phyloP scores from a whole-genome alignment of 1,284 basidiomycete genomes.

The Tilletia caries region DNA sequence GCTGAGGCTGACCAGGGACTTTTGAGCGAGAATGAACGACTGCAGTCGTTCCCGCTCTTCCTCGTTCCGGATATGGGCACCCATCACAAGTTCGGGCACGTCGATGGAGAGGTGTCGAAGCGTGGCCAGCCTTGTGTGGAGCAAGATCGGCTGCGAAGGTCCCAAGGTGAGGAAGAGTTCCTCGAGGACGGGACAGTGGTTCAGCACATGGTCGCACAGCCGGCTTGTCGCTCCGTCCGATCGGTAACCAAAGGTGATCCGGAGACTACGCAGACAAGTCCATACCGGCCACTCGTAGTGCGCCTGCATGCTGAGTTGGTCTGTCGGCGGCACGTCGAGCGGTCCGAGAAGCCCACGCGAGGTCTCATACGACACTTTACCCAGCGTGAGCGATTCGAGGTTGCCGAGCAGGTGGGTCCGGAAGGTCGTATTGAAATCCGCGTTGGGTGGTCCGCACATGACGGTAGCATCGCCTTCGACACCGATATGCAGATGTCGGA shows the following conservation, averaged over 20 bases:
- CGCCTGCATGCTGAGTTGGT: not conserved
- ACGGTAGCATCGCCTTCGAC: not conserved
- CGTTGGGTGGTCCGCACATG: not conserved
- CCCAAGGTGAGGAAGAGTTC: not conserved
- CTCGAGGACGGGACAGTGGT: not conserved
- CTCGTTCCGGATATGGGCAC: not conserved
- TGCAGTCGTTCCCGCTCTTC: not conserved
- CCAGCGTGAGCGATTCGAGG: not conserved
- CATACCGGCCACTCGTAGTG: not conserved
- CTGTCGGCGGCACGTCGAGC: not conserved
- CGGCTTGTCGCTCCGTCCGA: not conserved
- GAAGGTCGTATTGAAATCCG: not conserved
- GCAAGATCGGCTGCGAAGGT: not conserved
- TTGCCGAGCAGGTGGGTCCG: not conserved
- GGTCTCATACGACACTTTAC: constrained; percentile 3
- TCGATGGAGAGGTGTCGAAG: constrained; percentile 1
- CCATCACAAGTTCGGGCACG: not conserved
- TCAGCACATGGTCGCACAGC: not conserved
- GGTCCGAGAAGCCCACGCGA: not conserved
- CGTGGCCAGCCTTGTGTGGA: not conserved
- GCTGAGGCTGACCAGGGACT: not conserved
- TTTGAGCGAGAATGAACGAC: not conserved
- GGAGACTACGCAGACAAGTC: not conserved
- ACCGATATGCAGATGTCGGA: not conserved
- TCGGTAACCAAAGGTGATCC: not conserved